Base-by-base conservation (phyloP, 225 moss, liverwort and hornwort species). In the Bryoerythrophyllum caledonicum region DNA sequence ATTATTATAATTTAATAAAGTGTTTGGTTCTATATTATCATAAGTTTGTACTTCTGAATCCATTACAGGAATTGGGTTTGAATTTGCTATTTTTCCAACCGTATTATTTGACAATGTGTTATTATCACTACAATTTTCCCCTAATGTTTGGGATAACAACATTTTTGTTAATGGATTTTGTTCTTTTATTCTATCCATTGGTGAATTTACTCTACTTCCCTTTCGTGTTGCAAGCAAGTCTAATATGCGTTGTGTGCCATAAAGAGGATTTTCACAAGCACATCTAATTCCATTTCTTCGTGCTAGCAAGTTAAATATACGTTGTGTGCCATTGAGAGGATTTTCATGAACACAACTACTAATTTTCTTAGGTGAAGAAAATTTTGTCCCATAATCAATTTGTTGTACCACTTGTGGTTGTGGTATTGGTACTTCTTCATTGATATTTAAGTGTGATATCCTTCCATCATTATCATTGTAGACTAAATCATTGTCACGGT, bases 221-320 rank as follows among this genome's bases (percentile, higher is more conserved):
- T 70, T 74, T 65, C 80, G 77, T 10, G 48, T 80, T 53, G 76
- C 67, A 53, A 80, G 34, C 30, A 84, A 57, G 4, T 74, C 60
- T 32, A 80, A 41, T 55, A 77, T 71, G 26, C 23, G 35, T 65
- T 80, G 51, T n/a, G 70, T 76, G 5, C 63, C 73, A 65, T 27
- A 40, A 59, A 65, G 57, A 37, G 8, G 12, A 37, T 71, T 75
- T 21, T 65, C 70, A 70, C 58, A 59, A 23, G 8, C 0, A 10
- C 13, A 58, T 38, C 38, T 38, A 8, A 0, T 38, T 10, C 38
- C 38, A 10, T 38, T 38, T 38, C 80, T 80, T 17, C 57, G 77
- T 53, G 76, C 67, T 44, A 80, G 34, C 30, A 84, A 49, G 4
- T 74, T 66, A 32, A 80, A 51, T 60, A 77, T 71, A 26, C 23